Percentiles rank a stretch among this genome's conserved stretches.
Evolutionary conservation across 2,329 filamentous ascomycete genomes (phyloP).

Genomic region (Cladosporium sp.): DNA sequence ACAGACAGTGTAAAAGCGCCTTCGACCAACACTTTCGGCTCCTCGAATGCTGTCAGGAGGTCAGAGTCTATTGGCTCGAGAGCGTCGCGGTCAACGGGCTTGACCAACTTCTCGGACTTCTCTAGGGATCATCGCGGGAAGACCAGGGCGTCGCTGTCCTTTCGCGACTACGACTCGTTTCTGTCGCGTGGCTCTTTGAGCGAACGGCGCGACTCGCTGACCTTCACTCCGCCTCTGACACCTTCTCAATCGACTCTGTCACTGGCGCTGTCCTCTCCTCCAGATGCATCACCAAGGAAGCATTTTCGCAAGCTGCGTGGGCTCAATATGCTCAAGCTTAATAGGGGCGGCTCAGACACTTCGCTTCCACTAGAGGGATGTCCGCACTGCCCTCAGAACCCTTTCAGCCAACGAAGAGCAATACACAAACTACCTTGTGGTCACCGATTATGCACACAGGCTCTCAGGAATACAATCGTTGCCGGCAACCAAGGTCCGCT

Average conservation of each 20-base stretch:
- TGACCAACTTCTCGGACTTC: constrained; percentile 35
- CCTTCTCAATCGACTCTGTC: constrained; percentile 36
- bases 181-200: constrained; percentile 29
- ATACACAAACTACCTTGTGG: constrained; percentile 38
- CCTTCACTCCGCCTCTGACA: constrained; percentile 32
- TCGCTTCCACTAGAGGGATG: constrained; percentile 29
- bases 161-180: constrained; percentile 38
- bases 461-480: constrained; percentile 38
- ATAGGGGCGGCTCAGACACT: constrained; percentile 29
- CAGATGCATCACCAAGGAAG: constrained; percentile 32
- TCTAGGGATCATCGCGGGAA: constrained; percentile 30
- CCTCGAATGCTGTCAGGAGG: constrained; percentile 23
- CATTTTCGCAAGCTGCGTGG: constrained; percentile 37
- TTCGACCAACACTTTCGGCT: constrained; percentile 23
- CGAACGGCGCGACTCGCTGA: constrained; percentile 29
- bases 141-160: constrained; percentile 29
- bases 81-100: constrained; percentile 37
- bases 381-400: constrained; percentile 35
- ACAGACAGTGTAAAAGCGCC: constrained; percentile 17
- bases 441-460: constrained; percentile 36
- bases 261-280: constrained; percentile 31
- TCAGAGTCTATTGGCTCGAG: constrained; percentile 36
- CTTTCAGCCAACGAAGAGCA: constrained; percentile 29
- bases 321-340: constrained; percentile 34
- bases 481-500: constrained; percentile 28